These are phyloP conservation scores for Mycena venus DNA, from an alignment of 768 basidiomycete species.

Conservation along the genomic window DNA sequence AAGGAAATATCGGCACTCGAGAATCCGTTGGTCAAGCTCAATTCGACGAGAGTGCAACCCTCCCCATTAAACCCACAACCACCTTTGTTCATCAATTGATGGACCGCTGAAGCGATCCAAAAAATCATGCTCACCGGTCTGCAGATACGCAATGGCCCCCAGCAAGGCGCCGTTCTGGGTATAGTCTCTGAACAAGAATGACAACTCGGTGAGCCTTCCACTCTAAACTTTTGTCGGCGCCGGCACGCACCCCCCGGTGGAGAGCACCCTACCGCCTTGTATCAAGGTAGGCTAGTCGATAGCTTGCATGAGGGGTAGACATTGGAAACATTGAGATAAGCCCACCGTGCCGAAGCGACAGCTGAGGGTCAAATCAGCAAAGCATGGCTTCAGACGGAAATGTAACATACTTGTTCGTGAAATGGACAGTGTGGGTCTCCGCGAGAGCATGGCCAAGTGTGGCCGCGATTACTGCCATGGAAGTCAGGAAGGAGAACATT, in stretches of 20 bases:
- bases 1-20: constrained; percentile 51
- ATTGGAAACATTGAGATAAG: background rate
- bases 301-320: background rate
- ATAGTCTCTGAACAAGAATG: constrained; percentile 23
- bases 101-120: too few relatives aligned
- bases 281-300: background rate
- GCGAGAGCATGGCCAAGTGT: background rate
- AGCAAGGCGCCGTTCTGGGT: constrained; percentile 42
- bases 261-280: background rate
- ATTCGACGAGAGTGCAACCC: constrained; percentile 50
- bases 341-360: background rate
- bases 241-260: background rate
- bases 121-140: background rate
- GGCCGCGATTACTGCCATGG: background rate
- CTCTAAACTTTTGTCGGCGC: too few relatives aligned
- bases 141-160: constrained; percentile 46
- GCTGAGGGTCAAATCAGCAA: background rate
- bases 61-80: constrained; percentile 52
- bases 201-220: background rate
- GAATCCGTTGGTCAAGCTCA: constrained; percentile 45
- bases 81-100: constrained; percentile 25
- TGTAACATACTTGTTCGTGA: background rate
- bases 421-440: background rate
- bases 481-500: background rate
- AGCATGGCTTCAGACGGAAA: background rate